phyloP scores from a whole-genome alignment of 2,329 filamentous ascomycete species.

The Hymenoscyphus salicellus region DNA sequence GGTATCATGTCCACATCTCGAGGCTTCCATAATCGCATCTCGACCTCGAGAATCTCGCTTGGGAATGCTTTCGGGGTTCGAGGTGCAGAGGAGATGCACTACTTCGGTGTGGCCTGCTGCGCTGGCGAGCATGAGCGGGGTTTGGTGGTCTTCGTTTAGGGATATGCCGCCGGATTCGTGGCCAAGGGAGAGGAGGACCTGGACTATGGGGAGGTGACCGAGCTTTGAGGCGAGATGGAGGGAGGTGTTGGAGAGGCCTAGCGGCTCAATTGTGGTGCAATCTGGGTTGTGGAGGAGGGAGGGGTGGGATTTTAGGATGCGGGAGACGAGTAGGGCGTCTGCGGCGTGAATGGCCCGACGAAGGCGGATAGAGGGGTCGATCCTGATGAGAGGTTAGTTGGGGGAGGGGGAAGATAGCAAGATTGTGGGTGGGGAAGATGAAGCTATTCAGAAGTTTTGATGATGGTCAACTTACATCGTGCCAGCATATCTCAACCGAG shows the following conservation, averaged over 20 bases:
- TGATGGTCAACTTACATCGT: conserved; percentile 16
- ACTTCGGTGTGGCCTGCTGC: conserved; percentile 67
- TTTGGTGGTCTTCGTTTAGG: conserved; percentile 76
- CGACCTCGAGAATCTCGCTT: conserved; percentile 65
- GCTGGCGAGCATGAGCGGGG: conserved; percentile 77
- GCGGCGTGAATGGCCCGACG: conserved; percentile 81
- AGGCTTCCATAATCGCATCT: conserved; percentile 69
- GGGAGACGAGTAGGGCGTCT: conserved; percentile 63
- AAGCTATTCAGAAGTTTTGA: conserved; percentile 6
- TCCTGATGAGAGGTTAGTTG: conserved; percentile 49
- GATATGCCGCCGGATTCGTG: conserved; percentile 69
- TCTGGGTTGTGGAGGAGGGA: conserved; percentile 76
- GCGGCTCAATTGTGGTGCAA: conserved; percentile 44
- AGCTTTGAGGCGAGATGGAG: conserved; percentile 76
- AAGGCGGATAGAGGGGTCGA: conserved; percentile 72
- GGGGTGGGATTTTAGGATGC: conserved; percentile 73
- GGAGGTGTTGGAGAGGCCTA: conserved; percentile 73
- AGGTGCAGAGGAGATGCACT: conserved; percentile 66
- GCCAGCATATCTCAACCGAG: conserved; percentile 4
- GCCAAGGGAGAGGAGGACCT: conserved; percentile 66
- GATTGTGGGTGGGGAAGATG: background rate
- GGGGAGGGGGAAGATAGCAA: conserved; percentile 1
- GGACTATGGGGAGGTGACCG: conserved; percentile 66
- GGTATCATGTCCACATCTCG: conserved; percentile 59
- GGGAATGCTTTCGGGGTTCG: conserved; percentile 48